Percentiles rank a stretch among this genome's conserved stretches.
Conservation (phyloP, 2,329 filamentous ascomycete genomes). For the Hirsutella thompsonii region DNA sequence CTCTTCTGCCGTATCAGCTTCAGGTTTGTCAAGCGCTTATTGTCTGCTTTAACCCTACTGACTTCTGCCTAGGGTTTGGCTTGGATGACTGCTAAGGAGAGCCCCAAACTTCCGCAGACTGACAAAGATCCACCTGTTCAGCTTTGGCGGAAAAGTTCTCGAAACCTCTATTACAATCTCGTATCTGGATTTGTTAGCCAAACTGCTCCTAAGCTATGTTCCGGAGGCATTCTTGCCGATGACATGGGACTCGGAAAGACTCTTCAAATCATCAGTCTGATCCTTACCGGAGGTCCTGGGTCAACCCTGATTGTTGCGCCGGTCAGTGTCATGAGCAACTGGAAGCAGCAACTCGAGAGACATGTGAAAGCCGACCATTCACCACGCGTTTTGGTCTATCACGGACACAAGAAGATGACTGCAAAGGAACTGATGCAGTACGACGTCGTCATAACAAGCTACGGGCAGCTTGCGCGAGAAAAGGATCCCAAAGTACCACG, state of each 20-base stretch:
- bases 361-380: conserved; percentile 54
- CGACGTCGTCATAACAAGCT: conserved; percentile 74
- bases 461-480: conserved; percentile 62
- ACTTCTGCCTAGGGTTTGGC: conserved; percentile 48
- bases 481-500: conserved; percentile 32
- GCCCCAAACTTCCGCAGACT: conserved; percentile 46
- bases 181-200: conserved; percentile 45
- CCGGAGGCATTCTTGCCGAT: conserved; percentile 72
- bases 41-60: conserved; percentile 5
- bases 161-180: conserved; percentile 47
- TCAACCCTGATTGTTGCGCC: conserved; percentile 72
- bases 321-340: conserved; percentile 81
- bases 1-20: conserved; percentile 67
- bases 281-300: conserved; percentile 44
- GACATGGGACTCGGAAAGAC: conserved; percentile 93
- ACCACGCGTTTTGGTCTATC: conserved; percentile 61
- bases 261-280: conserved; percentile 69
- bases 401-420: conserved; percentile 49
- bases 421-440: conserved; percentile 47
- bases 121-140: conserved; percentile 53
- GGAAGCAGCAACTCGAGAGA: conserved; percentile 64
- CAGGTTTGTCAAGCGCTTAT: conserved; percentile 25
- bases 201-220: conserved; percentile 49
- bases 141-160: conserved; percentile 54
- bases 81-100: conserved; percentile 72